These are phyloP conservation scores for Eleusine indica DNA, from an alignment of 176 grass and related monocot genomes.

Conservation along the genomic window DNA sequence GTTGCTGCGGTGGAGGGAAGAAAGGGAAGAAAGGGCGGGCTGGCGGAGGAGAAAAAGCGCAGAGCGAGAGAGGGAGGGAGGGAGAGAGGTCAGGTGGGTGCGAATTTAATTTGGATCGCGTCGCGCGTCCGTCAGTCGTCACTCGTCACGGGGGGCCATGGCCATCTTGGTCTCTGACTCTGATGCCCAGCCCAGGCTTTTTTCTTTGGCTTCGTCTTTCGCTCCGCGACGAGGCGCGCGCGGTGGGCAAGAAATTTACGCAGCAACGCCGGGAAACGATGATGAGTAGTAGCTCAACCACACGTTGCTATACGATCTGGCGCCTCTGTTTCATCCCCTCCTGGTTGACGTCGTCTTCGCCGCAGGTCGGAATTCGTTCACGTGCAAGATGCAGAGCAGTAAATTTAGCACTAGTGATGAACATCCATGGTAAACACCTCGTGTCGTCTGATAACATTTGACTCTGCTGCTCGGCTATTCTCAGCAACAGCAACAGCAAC, in stretches of 20 bases:
- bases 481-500: no score
- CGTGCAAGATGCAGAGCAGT: no score
- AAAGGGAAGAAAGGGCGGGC: conserved; percentile 32
- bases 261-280: background rate
- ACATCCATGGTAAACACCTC: no score
- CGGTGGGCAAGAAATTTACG: conserved; percentile 14
- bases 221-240: conserved; percentile 3
- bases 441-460: no score
- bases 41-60: background rate
- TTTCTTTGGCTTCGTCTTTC: background rate
- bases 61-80: background rate
- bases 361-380: no score
- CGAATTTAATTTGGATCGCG: conserved; percentile 32
- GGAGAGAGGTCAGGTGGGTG: background rate
- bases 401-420: no score
- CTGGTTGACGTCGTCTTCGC: no score
- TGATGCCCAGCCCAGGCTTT: conserved; percentile 6
- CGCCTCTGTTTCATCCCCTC: background rate
- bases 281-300: background rate
- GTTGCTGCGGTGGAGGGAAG: background rate
- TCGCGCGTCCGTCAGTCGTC: conserved; percentile 5
- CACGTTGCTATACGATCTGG: background rate
- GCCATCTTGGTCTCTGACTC: conserved; percentile 3
- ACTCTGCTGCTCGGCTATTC: no score
- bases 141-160: conserved; percentile 14